Percentiles rank a stretch among this genome's conserved stretches.
These are phyloP conservation scores for Chaetomium sp. DNA, from an alignment of 2,329 filamentous ascomycete species.

Conservation along the genomic window DNA sequence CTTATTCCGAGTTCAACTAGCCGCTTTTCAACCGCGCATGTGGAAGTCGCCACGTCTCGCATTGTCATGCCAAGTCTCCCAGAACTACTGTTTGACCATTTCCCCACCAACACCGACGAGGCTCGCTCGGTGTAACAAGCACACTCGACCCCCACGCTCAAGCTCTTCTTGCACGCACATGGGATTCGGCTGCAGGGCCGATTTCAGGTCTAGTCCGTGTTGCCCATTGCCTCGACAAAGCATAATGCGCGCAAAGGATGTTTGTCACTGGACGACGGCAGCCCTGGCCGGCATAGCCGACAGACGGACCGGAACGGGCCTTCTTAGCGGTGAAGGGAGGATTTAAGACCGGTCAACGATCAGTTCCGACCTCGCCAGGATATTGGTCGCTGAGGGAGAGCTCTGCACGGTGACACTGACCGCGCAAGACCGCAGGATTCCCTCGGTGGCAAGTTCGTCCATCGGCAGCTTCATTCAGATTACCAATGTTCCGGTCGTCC, in stretches of 20 bases:
- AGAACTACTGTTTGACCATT: neutral
- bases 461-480: neutral
- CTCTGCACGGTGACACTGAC: neutral
- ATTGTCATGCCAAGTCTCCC: neutral
- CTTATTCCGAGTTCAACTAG: conserved; percentile 17
- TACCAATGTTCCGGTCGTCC: neutral
- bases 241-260: neutral
- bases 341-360: neutral
- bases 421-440: neutral
- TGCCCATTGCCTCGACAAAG: neutral
- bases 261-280: neutral
- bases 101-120: neutral
- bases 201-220: neutral
- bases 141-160: neutral
- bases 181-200: neutral
- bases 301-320: neutral
- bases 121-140: neutral
- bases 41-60: neutral
- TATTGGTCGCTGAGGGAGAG: neutral
- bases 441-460: neutral
- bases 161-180: neutral
- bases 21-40: neutral
- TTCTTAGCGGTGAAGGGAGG: conserved; percentile 7
- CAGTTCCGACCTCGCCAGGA: neutral
- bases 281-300: neutral